Base-by-base conservation (phyloP, 2,329 filamentous ascomycete species). In the Fusarium albosuccineum region DNA sequence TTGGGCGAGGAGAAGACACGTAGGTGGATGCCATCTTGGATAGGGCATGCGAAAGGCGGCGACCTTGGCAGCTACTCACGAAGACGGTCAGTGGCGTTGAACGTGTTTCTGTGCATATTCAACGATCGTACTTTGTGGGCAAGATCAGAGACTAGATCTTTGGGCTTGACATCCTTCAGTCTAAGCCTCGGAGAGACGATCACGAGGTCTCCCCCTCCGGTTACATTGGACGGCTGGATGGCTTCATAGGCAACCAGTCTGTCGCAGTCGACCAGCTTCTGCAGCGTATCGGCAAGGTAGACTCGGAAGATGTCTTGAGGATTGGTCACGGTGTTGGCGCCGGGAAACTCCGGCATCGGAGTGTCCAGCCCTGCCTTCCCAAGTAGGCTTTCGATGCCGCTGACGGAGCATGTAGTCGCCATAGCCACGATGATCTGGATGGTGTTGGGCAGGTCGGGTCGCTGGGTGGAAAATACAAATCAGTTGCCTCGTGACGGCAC, bases 241-340 rank as follows among this genome's bases (percentile, higher is more conserved):
- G 73, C 72, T 59, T 73, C 72, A 6, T 74, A 74, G 13, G 72
- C 72, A 4, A 72, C 37, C 33, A 50, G 5, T 11, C 52, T 51
- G 26, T 74, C 72, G 27, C 72, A 74, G 1, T 62, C 4, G 0
- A 72, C 37, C n/a, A 74, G 59, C 9, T 61, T 72, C 41, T 72
- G 62, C 0, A 74, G 3, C 0, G 10, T 70, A 1, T 74, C 72
- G 51, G 72, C 72, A 0, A 74, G 66, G 13, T 74, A 74, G 0
- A 60, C 70, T 1, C 71, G 66, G 6, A 74, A 74, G 37, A 74
- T 71, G 37, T 74, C 72, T 34, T 74, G 72, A 0, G 70, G 72
- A 0, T 74, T 74, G 6, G 68, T 64, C 30, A 74, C 64, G 1
- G 74, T 60, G 4, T 74, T 61, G 8, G 70, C 60, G 1, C 34